Evolutionary conservation across 2,329 filamentous ascomycete genomes (phyloP).

Genomic region (Bipolaris bicolor): DNA sequence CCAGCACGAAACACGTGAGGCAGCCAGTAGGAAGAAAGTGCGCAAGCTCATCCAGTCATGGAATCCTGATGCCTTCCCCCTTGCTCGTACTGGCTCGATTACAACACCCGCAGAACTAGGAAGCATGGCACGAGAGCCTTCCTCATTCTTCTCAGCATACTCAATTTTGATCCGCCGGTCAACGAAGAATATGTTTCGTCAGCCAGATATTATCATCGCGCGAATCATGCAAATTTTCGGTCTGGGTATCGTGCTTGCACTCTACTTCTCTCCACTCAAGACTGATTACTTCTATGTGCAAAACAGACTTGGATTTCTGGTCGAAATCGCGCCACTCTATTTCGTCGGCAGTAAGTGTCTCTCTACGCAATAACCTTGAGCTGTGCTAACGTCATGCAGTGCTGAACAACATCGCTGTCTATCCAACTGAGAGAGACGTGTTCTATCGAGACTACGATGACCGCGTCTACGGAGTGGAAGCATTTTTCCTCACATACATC

Average conservation of each 20-base stretch:
- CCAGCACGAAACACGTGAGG: conserved; percentile 68
- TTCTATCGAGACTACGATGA: conserved; percentile 81
- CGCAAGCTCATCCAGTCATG: conserved; percentile 66
- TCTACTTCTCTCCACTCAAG: conserved; percentile 71
- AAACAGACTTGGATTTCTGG: conserved; percentile 74
- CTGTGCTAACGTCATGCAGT: conserved; percentile 45
- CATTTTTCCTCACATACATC: conserved; percentile 74
- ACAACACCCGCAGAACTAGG: conserved; percentile 75
- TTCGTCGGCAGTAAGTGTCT: conserved; percentile 65
- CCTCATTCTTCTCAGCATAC: conserved; percentile 67
- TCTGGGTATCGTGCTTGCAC: conserved; percentile 43
- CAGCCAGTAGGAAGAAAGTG: conserved; percentile 67
- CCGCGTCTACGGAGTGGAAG: conserved; percentile 71
- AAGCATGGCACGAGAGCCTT: conserved; percentile 67
- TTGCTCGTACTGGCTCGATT: conserved; percentile 47
- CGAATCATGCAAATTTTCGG: conserved; percentile 50
- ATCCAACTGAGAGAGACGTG: conserved; percentile 73
- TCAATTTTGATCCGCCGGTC: conserved; percentile 72
- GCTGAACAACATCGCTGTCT: conserved; percentile 78
- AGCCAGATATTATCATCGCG: conserved; percentile 45
- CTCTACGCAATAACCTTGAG: neutral
- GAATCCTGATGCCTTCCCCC: conserved; percentile 46
- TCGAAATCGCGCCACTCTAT: conserved; percentile 74
- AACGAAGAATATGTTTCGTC: conserved; percentile 63
- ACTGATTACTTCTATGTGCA: conserved; percentile 74